A percentile compares a stretch with the other conserved stretches of the same genome.
phyloP scores from a whole-genome alignment of 306 rosid species.

The Dryas drummondii region DNA sequence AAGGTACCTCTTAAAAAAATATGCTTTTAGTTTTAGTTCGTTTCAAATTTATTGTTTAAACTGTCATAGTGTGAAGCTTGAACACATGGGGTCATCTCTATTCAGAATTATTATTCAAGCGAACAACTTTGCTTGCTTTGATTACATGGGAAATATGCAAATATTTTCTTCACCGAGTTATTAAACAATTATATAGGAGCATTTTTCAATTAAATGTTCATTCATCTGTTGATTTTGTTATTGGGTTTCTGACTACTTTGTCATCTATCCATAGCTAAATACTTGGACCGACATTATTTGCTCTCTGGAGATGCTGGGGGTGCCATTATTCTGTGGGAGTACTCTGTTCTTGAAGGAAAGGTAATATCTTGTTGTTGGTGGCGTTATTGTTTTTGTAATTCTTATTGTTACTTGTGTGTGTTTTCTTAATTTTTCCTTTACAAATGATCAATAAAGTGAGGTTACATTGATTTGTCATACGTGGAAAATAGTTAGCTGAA shows the following conservation, averaged over 20 bases:
- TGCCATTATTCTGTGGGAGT: slow-evolving; percentile 72
- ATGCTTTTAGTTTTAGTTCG: background rate
- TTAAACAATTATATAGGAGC: no score
- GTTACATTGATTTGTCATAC: background rate
- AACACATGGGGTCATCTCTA: no score
- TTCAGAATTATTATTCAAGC: background rate
- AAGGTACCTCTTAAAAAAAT: slow-evolving; percentile 41
- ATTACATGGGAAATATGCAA: no score
- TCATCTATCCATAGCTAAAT: slow-evolving; percentile 51
- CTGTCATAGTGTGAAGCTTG: no score
- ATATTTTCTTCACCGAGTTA: no score
- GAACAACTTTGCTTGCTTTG: background rate
- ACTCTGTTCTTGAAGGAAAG: slow-evolving; percentile 60
- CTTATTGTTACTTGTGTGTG: background rate
- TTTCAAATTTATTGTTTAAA: background rate
- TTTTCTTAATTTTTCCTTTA: background rate
- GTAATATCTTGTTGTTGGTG: slow-evolving; percentile 29
- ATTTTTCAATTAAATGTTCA: no score
- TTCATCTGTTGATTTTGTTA: background rate
- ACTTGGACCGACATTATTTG: slow-evolving; percentile 68
- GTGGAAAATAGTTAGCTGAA: background rate
- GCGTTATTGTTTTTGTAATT: background rate
- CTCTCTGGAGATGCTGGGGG: slow-evolving; percentile 91
- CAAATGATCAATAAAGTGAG: background rate
- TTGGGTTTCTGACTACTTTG: background rate